Conservation (phyloP, 176 grass and related monocot species). For the Elymus sibiricus region DNA sequence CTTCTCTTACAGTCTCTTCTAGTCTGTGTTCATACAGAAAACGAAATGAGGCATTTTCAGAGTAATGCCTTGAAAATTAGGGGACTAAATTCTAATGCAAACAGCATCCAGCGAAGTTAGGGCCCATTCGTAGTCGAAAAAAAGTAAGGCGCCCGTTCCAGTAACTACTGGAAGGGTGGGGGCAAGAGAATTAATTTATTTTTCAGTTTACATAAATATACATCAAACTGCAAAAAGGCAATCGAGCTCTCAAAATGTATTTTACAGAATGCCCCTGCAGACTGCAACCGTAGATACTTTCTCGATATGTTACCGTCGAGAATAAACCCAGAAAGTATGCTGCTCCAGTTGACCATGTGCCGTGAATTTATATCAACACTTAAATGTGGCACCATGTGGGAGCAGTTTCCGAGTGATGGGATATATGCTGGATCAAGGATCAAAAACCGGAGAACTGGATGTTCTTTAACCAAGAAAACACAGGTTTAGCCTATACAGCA, state of each 20-base stretch:
- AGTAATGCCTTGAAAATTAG: constrained; percentile 9
- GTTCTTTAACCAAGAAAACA: background rate
- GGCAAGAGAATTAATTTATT: background rate
- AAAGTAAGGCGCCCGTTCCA: background rate
- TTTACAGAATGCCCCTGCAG: background rate
- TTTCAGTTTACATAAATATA: background rate
- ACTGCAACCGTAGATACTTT: constrained; percentile 3
- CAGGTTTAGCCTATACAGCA: background rate
- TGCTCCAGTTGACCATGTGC: background rate
- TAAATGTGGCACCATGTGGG: too few species aligned
- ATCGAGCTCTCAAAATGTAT: background rate
- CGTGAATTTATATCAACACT: background rate
- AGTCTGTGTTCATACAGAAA: constrained; percentile 38
- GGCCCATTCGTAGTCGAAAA: background rate
- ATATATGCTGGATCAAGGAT: background rate
- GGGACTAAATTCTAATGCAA: background rate
- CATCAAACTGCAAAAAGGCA: constrained; percentile 4
- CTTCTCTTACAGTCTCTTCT: constrained; percentile 52
- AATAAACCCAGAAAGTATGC: background rate
- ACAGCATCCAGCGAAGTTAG: background rate
- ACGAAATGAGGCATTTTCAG: background rate
- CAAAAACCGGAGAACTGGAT: background rate
- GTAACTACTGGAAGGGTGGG: background rate
- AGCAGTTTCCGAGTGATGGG: background rate
- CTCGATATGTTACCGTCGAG: constrained; percentile 12